A percentile compares a stretch with the other conserved stretches of the same genome.
Evolutionary conservation across 345 rosid species (phyloP).

Genomic region (Ceriops zippeliana): DNA sequence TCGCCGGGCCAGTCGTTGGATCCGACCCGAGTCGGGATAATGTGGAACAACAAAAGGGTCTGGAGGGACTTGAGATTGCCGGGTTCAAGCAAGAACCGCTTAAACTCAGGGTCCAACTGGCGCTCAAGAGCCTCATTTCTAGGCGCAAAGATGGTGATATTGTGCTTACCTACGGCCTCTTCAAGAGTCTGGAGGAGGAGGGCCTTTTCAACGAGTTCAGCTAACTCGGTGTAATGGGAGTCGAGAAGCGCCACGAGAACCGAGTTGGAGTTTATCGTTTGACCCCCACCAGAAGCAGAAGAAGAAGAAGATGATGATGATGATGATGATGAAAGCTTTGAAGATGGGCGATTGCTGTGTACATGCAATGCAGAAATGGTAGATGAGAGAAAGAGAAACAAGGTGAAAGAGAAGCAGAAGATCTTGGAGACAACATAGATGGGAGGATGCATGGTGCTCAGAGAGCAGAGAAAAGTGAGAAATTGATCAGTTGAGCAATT

Average conservation of each 20-base stretch:
- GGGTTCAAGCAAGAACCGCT: conserved; percentile 87
- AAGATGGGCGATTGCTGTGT: conserved; percentile 10
- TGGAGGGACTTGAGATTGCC: conserved; percentile 81
- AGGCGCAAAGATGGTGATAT: conserved; percentile 92
- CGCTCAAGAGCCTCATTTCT: conserved; percentile 82
- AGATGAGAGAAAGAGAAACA: conserved; percentile 21
- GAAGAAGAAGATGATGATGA: conserved; percentile 17
- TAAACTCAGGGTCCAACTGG: conserved; percentile 78
- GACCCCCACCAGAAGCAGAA: conserved; percentile 28
- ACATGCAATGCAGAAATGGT: conserved; percentile 35
- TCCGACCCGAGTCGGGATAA: conserved; percentile 56
- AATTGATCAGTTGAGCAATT: not conserved
- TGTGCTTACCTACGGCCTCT: conserved; percentile 75
- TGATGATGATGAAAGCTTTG: not conserved
- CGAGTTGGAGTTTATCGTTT: conserved; percentile 73
- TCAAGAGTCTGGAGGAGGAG: conserved; percentile 84
- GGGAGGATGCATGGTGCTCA: conserved; percentile 50
- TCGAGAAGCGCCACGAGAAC: conserved; percentile 94
- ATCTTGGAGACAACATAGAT: conserved; percentile 37
- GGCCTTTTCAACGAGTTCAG: conserved; percentile 89
- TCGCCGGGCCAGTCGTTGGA: conserved; percentile 51
- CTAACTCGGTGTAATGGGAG: conserved; percentile 85
- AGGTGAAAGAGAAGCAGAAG: conserved; percentile 14
- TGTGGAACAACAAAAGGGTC: conserved; percentile 65
- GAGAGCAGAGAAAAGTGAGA: not conserved